Conservation (phyloP, 2,329 filamentous ascomycete genomes). For the Stemphylium lycopersici region DNA sequence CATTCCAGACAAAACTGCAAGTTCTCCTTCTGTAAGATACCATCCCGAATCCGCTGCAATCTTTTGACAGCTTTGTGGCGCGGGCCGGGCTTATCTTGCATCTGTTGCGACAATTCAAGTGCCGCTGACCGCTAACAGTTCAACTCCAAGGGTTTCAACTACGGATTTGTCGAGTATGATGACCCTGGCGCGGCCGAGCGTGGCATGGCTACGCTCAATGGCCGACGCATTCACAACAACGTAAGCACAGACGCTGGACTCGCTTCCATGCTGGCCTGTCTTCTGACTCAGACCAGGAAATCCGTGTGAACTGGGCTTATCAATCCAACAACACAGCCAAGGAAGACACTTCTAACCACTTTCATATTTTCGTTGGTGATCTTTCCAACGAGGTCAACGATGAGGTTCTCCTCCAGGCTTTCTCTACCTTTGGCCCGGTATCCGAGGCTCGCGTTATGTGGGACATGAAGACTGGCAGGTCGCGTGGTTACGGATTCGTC, state of each 20-base stretch:
- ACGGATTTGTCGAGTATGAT: conserved; percentile 98
- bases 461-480: conserved; percentile 99
- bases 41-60: conserved; percentile 16
- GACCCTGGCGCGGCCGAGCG: conserved; percentile 95
- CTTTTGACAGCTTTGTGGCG: conserved; percentile 16
- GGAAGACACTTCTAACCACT: conserved; percentile 97
- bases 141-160: conserved; percentile 85
- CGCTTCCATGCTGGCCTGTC: conserved; percentile 9
- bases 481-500: conserved; percentile 96
- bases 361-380: conserved; percentile 98
- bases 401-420: conserved; percentile 89
- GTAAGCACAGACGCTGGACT: conserved; percentile 61
- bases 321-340: conserved; percentile 94
- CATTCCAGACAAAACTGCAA: conserved; percentile 98
- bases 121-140: conserved; percentile 26
- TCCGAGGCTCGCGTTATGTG: conserved; percentile 99
- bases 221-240: conserved; percentile 91
- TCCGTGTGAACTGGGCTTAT: conserved; percentile 99
- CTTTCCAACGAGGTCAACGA: conserved; percentile 99
- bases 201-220: conserved; percentile 96
- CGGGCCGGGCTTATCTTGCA: conserved; percentile 20
- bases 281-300: conserved; percentile 70
- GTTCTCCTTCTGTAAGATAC: conserved; percentile 52
- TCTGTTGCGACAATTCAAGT: conserved; percentile 8
- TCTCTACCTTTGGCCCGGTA: conserved; percentile 92